Conservation (phyloP, 495 filamentous ascomycete genomes). For the Daldinia concentrica region DNA sequence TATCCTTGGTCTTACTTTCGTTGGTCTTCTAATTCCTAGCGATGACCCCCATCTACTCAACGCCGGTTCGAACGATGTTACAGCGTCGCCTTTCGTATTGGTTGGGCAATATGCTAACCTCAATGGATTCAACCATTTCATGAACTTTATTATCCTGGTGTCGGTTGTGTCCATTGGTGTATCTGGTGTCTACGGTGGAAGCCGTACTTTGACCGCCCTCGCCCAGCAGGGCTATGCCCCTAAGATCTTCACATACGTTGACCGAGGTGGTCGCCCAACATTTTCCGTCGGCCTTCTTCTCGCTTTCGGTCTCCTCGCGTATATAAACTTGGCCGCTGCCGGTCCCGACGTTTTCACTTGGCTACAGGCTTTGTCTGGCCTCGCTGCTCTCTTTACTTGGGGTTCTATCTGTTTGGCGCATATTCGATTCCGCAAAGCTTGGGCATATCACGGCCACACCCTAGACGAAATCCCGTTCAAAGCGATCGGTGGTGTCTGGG, state of each 20-base stretch:
- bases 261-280: constrained; percentile 67
- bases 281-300: constrained; percentile 56
- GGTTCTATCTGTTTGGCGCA: constrained; percentile 65
- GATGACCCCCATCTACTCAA: constrained; percentile 63
- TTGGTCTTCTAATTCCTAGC: constrained; percentile 75
- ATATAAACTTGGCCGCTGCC: constrained; percentile 60
- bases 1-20: constrained; percentile 74
- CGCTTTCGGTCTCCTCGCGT: constrained; percentile 63
- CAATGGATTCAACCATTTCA: constrained; percentile 71
- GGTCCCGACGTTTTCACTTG: constrained; percentile 66
- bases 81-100: constrained; percentile 79
- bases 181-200: constrained; percentile 73
- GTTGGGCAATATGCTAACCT: constrained; percentile 74
- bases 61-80: constrained; percentile 60
- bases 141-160: constrained; percentile 78
- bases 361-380: constrained; percentile 64
- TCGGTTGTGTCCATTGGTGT: constrained; percentile 75
- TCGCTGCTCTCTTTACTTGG: constrained; percentile 67
- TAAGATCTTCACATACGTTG: constrained; percentile 67
- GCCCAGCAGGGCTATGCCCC: constrained; percentile 66
- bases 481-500: constrained; percentile 71
- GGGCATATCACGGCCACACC: constrained; percentile 68
- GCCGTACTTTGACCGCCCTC: constrained; percentile 72
- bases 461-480: constrained; percentile 77
- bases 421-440: constrained; percentile 69